phyloP scores from a whole-genome alignment of 352 stramenopile species.

The Plasmopara muralis region DNA sequence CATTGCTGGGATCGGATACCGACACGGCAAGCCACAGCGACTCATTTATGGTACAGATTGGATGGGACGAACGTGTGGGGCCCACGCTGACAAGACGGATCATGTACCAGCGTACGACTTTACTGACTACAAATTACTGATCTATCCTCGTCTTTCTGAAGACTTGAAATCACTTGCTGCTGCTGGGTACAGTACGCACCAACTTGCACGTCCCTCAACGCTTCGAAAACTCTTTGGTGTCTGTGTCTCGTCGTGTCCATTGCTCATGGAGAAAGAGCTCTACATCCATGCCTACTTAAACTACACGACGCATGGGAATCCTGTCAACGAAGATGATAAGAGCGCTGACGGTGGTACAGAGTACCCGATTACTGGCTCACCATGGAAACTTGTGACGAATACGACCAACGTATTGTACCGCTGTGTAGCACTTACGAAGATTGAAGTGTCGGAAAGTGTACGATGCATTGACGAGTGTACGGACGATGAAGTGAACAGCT shows the following conservation, averaged over 20 bases:
- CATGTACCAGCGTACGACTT: conserved; percentile 55
- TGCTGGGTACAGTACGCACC: conserved; percentile 7
- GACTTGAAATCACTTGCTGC: conserved; percentile 36
- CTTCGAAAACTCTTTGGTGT: conserved; percentile 48
- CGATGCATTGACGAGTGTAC: conserved; percentile 65
- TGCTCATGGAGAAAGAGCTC: conserved; percentile 22
- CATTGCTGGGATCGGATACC: conserved; percentile 55
- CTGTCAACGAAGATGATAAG: conserved; percentile 28
- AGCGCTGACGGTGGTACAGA: conserved; percentile 29
- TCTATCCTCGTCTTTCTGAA: conserved; percentile 61
- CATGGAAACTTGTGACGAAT: conserved; percentile 56
- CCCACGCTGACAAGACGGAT: conserved; percentile 36
- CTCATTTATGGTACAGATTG: conserved; percentile 72
- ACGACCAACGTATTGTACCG: conserved; percentile 61
- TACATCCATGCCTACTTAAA: conserved; percentile 63
- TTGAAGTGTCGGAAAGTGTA: conserved; percentile 34
- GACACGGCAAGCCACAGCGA: conserved; percentile 63
- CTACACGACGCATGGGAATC: conserved; percentile 31
- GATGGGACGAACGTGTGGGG: conserved; percentile 61
- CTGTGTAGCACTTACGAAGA: conserved; percentile 58
- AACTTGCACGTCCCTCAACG: conserved; percentile 20
- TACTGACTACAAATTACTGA: conserved; percentile 55
- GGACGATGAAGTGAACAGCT: conserved; percentile 32
- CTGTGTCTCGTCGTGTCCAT: conserved; percentile 42
- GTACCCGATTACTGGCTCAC: conserved; percentile 47